Conservation (phyloP, 306 rosid species). For the Cicer yamashitae region DNA sequence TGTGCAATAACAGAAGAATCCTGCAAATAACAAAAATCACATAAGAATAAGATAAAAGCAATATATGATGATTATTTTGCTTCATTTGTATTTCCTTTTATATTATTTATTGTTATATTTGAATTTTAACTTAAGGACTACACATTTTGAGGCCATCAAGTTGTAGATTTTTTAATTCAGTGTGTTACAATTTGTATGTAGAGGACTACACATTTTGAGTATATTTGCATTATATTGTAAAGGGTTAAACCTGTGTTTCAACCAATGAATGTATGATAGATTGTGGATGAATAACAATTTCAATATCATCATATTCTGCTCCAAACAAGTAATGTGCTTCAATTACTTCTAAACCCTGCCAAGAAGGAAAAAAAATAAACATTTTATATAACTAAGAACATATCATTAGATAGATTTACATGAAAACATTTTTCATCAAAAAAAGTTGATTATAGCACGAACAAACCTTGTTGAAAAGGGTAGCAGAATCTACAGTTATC, state of each 20-base stretch:
- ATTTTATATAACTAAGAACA: conserved; percentile 11
- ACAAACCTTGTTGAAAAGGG: conserved; percentile 87
- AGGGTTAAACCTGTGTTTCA: conserved; percentile 79
- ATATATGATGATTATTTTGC: not conserved
- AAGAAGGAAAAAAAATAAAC: conserved; percentile 1
- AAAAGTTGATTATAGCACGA: not conserved
- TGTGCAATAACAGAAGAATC: conserved; percentile 91
- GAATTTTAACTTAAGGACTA: conserved; percentile 9
- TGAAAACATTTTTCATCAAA: not conserved
- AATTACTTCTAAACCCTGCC: conserved; percentile 89
- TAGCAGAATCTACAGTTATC: conserved; percentile 90
- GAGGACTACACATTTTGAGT: not conserved
- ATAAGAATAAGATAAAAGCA: not conserved
- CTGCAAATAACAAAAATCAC: conserved; percentile 49
- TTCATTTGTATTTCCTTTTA: conserved; percentile 19
- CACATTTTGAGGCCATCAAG: not conserved
- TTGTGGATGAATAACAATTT: conserved; percentile 88
- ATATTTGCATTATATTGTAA: not conserved
- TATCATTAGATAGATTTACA: conserved; percentile 20
- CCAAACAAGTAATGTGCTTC: conserved; percentile 96
- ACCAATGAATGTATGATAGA: conserved; percentile 90
- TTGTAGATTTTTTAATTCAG: not conserved
- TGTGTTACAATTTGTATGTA: not conserved
- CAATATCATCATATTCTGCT: conserved; percentile 80
- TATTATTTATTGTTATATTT: not conserved